Evolutionary conservation across 176 grass and related monocot genomes (phyloP).

Genomic region (Puccinellia tenuiflora): DNA sequence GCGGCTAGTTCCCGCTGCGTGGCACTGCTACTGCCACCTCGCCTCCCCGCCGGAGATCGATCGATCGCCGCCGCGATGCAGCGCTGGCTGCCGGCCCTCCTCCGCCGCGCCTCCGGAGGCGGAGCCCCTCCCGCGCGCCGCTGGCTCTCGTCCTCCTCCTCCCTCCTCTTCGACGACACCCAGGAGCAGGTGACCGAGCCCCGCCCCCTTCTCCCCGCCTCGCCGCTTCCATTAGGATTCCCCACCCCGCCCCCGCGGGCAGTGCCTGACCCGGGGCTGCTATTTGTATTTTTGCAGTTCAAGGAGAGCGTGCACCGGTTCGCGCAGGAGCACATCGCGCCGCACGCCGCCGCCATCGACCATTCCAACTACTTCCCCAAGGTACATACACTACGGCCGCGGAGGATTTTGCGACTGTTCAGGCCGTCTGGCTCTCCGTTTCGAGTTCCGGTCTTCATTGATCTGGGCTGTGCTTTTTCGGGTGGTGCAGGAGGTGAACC

Average conservation of each 20-base stretch:
- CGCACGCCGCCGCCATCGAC: slow-evolving; percentile 74
- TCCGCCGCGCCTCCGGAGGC: slow-evolving; percentile 31
- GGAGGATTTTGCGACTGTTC: too few relatives aligned
- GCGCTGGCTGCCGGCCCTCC: slow-evolving; percentile 28
- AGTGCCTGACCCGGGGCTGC: too few relatives aligned
- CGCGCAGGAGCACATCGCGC: slow-evolving; percentile 82
- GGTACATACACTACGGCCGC: background rate
- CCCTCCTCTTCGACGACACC: slow-evolving; percentile 94
- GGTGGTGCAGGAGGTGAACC: slow-evolving; percentile 42
- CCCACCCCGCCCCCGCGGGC: background rate
- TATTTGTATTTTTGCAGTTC: too few relatives aligned
- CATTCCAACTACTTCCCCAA: slow-evolving; percentile 59
- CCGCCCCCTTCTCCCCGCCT: background rate
- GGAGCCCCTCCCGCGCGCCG: background rate
- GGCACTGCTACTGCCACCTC: background rate
- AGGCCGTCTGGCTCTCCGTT: background rate
- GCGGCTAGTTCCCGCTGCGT: background rate
- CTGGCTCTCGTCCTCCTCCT: slow-evolving; percentile 46
- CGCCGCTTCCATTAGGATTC: too few relatives aligned
- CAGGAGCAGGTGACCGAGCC: slow-evolving; percentile 56
- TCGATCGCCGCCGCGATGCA: background rate
- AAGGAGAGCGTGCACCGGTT: slow-evolving; percentile 87
- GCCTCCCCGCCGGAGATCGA: background rate
- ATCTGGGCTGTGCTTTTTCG: background rate
- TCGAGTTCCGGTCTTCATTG: background rate